phyloP scores from a whole-genome alignment of 1,284 basidiomycete genomes.

The Moesziomyces sp. region DNA sequence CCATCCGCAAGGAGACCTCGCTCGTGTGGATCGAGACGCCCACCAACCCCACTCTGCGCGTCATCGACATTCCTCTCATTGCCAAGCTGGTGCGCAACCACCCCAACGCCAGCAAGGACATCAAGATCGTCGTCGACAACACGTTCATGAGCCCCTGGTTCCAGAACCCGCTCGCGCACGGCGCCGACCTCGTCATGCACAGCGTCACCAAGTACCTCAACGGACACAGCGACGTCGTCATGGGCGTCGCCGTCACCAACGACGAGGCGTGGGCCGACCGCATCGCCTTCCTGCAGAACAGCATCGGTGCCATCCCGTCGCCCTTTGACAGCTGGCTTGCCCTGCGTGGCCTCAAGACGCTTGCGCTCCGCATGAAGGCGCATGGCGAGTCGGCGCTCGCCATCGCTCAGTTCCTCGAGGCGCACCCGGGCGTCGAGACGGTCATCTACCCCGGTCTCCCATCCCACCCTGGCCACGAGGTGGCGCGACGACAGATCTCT shows the following conservation, averaged over 20 bases:
- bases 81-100: slow-evolving; percentile 75
- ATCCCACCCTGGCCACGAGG: slow-evolving; percentile 55
- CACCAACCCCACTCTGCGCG: slow-evolving; percentile 91
- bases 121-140: slow-evolving; percentile 62
- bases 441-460: slow-evolving; percentile 84
- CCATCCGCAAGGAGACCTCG: slow-evolving; percentile 84
- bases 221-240: slow-evolving; percentile 80
- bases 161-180: slow-evolving; percentile 84
- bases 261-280: slow-evolving; percentile 54
- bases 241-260: slow-evolving; percentile 60
- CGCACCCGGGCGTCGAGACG: slow-evolving; percentile 73
- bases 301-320: slow-evolving; percentile 86
- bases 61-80: slow-evolving; percentile 81
- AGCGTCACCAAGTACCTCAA: slow-evolving; percentile 82
- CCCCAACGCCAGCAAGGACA: slow-evolving; percentile 71
- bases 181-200: slow-evolving; percentile 85
- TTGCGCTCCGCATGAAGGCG: slow-evolving; percentile 74
- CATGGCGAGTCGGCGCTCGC: slow-evolving; percentile 85
- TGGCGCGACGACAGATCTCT: slow-evolving; percentile 53
- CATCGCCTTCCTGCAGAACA: slow-evolving; percentile 86
- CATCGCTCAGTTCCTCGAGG: slow-evolving; percentile 77
- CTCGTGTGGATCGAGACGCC: slow-evolving; percentile 97
- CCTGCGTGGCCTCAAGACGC: slow-evolving; percentile 89
- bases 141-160: slow-evolving; percentile 85
- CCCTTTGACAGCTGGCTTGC: slow-evolving; percentile 91